These are phyloP conservation scores for Tylopilus felleus DNA, from an alignment of 768 basidiomycete species.

Conservation along the genomic window DNA sequence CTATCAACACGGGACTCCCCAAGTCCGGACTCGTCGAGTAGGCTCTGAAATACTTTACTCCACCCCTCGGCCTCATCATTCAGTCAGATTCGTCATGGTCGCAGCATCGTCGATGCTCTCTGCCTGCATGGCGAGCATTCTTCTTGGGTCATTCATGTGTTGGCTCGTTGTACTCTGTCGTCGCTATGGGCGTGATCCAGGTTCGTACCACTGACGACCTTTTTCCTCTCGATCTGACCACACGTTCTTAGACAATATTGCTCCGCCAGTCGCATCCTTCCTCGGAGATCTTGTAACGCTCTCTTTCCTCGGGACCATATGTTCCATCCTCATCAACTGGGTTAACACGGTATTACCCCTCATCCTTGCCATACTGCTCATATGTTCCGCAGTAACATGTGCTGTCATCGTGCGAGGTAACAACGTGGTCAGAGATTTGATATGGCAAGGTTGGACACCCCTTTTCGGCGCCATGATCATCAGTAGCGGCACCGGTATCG, in stretches of 20 bases:
- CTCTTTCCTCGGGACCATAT: conserved; percentile 71
- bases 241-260: conserved; percentile 75
- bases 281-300: conserved; percentile 93
- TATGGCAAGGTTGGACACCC: conserved; percentile 86
- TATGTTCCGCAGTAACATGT: conserved; percentile 50
- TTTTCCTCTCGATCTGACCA: background rate
- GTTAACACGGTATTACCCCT: conserved; percentile 66
- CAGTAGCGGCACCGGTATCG: conserved; percentile 83
- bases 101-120: conserved; percentile 77
- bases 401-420: conserved; percentile 61
- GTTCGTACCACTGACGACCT: conserved; percentile 36
- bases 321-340: conserved; percentile 64
- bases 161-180: conserved; percentile 75
- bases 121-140: conserved; percentile 68
- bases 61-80: conserved; percentile 2
- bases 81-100: conserved; percentile 67
- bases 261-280: conserved; percentile 89
- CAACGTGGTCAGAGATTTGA: conserved; percentile 61
- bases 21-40: conserved; percentile 42
- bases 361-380: conserved; percentile 45
- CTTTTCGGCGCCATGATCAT: conserved; percentile 89
- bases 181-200: conserved; percentile 77
- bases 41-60: conserved; percentile 5
- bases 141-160: conserved; percentile 94
- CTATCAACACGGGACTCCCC: conserved; percentile 27